phyloP scores from a whole-genome alignment of 176 grass and related monocot genomes.

The Neostapfia colusana region DNA sequence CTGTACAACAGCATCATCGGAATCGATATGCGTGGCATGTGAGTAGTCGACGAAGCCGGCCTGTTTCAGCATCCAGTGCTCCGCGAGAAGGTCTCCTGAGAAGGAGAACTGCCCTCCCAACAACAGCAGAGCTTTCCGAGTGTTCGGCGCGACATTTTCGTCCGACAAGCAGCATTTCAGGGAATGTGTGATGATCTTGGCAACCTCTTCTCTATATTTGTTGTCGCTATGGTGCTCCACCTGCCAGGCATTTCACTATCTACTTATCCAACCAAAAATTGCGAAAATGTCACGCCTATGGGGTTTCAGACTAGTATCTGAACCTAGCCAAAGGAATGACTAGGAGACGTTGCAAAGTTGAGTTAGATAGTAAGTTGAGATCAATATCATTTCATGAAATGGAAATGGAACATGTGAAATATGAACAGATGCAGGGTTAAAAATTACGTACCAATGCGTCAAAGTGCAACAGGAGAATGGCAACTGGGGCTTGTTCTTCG shows the following conservation, averaged over 20 bases:
- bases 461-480: conserved; percentile 49
- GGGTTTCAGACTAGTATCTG: not conserved
- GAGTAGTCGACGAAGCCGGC: conserved; percentile 36
- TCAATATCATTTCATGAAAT: not conserved
- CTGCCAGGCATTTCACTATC: conserved; percentile 20
- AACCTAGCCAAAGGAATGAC: not conserved
- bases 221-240: conserved; percentile 1
- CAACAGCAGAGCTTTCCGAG: conserved; percentile 53
- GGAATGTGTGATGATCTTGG: conserved; percentile 33
- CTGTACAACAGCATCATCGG: conserved; percentile 21
- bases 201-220: conserved; percentile 43
- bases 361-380: not conserved
- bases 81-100: conserved; percentile 42
- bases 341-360: too few species aligned
- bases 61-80: conserved; percentile 50
- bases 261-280: not conserved
- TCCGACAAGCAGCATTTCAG: conserved; percentile 47
- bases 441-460: conserved; percentile 47
- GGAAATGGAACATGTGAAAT: not conserved
- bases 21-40: not conserved
- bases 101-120: conserved; percentile 57
- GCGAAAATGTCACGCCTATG: not conserved
- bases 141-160: conserved; percentile 24
- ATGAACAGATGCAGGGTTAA: not conserved
- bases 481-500: conserved; percentile 43